Conservation (phyloP, 164 flowering plant genomes). For the Amborella trichopoda region DNA sequence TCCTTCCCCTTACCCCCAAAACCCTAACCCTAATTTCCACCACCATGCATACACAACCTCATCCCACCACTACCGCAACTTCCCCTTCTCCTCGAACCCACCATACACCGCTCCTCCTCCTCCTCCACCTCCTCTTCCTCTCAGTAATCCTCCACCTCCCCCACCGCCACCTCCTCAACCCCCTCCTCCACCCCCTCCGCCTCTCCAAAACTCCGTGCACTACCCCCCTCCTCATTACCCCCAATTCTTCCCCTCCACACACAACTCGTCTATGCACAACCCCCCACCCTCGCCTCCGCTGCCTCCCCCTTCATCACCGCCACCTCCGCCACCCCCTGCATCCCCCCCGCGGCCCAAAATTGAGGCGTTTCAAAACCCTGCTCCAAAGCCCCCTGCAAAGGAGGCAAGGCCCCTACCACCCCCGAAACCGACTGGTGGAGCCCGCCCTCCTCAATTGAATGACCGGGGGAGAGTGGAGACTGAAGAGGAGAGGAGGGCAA, state of each 20-base stretch:
- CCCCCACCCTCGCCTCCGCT: conserved; percentile 37
- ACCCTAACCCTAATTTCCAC: conserved; percentile 13
- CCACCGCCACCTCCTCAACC: conserved; percentile 2
- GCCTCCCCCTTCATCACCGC: conserved; percentile 14
- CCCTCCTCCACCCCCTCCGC: background rate
- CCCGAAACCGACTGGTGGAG: too few relatives aligned
- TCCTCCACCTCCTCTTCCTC: conserved; percentile 26
- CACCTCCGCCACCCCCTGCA: conserved; percentile 21
- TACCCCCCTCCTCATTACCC: background rate
- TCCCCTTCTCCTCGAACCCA: conserved; percentile 18
- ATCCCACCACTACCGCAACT: conserved; percentile 19
- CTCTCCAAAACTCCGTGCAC: too few relatives aligned
- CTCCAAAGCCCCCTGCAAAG: conserved; percentile 18
- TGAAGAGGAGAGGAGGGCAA: conserved; percentile 75
- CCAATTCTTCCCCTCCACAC: background rate
- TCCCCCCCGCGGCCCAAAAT: conserved; percentile 25
- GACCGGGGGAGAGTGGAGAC: conserved; percentile 57
- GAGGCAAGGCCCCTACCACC: background rate
- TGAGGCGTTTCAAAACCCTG: conserved; percentile 36
- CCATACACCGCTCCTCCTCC: conserved; percentile 24
- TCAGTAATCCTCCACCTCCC: conserved; percentile 3
- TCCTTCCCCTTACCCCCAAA: conserved; percentile 5
- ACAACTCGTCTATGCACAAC: background rate
- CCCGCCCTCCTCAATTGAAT: conserved; percentile 14
- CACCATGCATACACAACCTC: conserved; percentile 25